Base-by-base conservation (phyloP, 805 yeast genomes). In the Hanseniaspora mollemarum region DNA sequence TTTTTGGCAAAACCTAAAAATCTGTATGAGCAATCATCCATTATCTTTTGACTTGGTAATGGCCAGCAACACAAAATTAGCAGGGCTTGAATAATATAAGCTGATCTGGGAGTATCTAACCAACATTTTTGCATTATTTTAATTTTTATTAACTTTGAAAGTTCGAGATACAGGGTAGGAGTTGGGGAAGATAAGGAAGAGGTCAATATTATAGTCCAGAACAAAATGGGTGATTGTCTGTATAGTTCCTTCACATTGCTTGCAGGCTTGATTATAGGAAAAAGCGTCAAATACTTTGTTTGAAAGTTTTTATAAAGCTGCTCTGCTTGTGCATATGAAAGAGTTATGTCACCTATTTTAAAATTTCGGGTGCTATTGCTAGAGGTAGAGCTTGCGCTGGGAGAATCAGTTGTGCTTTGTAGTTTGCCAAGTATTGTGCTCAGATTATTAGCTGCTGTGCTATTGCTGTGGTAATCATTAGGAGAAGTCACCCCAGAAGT, bases 91-190 rank as follows among this genome's bases (percentile, higher is more conserved):
- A 88, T 86, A 36, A 88, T 88, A 63, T 88, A 95, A 0, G 96
- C 85, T 2, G 95, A 84, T 60, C 96, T 73, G 2, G 96, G 96
- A 0, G 96, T 88, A 52, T 88, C 71, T 44, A 87, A 78, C 94
- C 95, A 86, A 66, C 95, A 87, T 0, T 94, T 85, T 60, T 85
- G 94, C 49, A 86, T 86, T 0, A 95, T 95, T 57, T 87, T 68
- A 59, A 85, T 92, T 59, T 84, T 85, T 57, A 88, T 83, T 38
- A 86, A 70, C 1, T 85, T 77, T 15, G 92, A 82, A 42, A 87
- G 68, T 26, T 82, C 73, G 64, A 77, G 76, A 68, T 88, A 88
- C 42, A 87, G 62, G 0, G 83, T 73, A 2, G 96, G 95, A 44
- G 84, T 90, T 0, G 94, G 90, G 58, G 87, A 95, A 0, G 94